phyloP scores from a whole-genome alignment of 2,329 filamentous ascomycete genomes.

The Alternaria sp. region DNA sequence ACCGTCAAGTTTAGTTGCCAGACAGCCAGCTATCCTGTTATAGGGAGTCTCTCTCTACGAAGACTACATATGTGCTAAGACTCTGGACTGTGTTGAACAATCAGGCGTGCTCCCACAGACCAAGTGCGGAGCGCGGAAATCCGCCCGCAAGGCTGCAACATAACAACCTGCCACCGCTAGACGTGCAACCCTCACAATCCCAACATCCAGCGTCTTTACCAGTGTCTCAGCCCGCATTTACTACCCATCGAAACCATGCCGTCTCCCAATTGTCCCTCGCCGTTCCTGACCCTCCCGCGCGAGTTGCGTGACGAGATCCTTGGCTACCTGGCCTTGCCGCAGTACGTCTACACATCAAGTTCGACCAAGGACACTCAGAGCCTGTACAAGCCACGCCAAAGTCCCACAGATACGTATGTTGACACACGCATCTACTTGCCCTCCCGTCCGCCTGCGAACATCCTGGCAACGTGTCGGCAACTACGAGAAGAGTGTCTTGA shows the following conservation, averaged over 20 bases:
- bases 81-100: not conserved
- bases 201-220: not conserved
- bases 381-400: conserved; percentile 20
- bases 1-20: not conserved
- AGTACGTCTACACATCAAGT: conserved; percentile 38
- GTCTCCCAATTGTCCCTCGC: not conserved
- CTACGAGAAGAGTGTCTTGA: conserved; percentile 39
- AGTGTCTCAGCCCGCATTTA: not conserved
- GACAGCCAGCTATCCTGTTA: not conserved
- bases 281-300: conserved; percentile 35
- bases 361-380: conserved; percentile 21
- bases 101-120: conserved; percentile 7
- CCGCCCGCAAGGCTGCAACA: conserved; percentile 6
- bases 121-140: conserved; percentile 12
- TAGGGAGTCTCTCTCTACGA: not conserved
- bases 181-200: not conserved
- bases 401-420: conserved; percentile 24
- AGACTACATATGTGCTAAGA: not conserved
- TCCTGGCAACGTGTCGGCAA: conserved; percentile 40
- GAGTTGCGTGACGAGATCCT: conserved; percentile 43
- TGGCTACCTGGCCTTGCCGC: conserved; percentile 29
- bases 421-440: conserved; percentile 44
- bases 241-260: not conserved
- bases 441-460: conserved; percentile 26
- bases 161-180: not conserved